Conservation (phyloP, 139 green algal genomes). For the Tetradesmus lagerheimii region DNA sequence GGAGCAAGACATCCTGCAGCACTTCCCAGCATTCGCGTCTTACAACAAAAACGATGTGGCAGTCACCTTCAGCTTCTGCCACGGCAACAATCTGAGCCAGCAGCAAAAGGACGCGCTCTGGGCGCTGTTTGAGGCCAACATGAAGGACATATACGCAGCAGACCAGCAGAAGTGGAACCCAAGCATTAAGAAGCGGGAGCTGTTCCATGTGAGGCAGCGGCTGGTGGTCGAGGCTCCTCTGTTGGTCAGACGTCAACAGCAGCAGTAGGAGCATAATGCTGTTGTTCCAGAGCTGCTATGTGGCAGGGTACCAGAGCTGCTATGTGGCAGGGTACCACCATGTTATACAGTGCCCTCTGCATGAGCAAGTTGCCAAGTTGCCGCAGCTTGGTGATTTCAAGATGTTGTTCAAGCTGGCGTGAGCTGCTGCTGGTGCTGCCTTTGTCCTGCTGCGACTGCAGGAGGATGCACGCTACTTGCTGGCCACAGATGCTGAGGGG, state of each 20-base stretch:
- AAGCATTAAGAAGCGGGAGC: constrained; percentile 23
- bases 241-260: too few relatives aligned
- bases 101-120: not conserved
- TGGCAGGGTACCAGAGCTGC: too few relatives aligned
- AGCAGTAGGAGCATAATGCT: not conserved
- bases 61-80: not conserved
- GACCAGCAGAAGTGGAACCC: constrained; percentile 31
- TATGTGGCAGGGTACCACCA: too few relatives aligned
- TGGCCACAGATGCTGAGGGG: not conserved
- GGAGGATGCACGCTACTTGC: constrained; percentile 41
- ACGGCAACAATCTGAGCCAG: not conserved
- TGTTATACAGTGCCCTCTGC: too few relatives aligned
- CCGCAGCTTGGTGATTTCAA: not conserved
- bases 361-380: too few relatives aligned
- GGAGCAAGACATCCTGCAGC: constrained; percentile 27
- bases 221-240: too few relatives aligned
- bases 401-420: too few relatives aligned
- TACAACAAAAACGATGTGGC: constrained; percentile 3
- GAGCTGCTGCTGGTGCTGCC: not conserved
- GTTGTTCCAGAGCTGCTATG: not conserved
- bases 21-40: constrained; percentile 4
- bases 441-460: not conserved
- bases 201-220: constrained; percentile 15
- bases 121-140: constrained; percentile 32
- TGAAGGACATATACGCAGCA: constrained; percentile 34